A percentile compares a stretch with the other conserved stretches of the same genome.
Conservation (phyloP, 2,329 filamentous ascomycete species). For the Penicillium sp. region DNA sequence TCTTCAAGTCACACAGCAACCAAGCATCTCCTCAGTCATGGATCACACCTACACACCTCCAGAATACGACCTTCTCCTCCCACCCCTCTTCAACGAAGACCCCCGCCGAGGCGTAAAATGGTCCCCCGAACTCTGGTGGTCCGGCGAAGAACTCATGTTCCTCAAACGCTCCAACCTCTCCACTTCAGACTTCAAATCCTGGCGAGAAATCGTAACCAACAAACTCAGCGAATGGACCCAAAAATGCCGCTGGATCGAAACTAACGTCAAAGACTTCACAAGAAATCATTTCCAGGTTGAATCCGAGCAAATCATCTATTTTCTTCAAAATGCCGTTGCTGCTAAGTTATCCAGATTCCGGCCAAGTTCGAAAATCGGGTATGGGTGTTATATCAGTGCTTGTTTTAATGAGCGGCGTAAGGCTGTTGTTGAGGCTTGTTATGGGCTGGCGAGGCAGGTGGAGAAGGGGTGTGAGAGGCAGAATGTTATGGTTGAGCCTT, state of each 20-base stretch:
- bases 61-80: background rate
- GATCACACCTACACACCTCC: background rate
- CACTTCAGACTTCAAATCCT: background rate
- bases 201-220: background rate
- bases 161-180: background rate
- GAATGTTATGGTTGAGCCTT: background rate
- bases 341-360: background rate
- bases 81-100: background rate
- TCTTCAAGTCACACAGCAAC: background rate
- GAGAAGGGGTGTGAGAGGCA: background rate
- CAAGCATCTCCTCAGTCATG: background rate
- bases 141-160: background rate
- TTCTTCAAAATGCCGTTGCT: background rate
- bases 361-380: background rate
- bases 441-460: background rate
- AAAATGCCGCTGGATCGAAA: constrained; percentile 1
- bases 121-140: background rate
- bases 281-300: background rate
- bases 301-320: background rate
- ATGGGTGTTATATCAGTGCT: background rate
- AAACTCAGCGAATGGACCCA: background rate
- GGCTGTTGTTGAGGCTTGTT: background rate
- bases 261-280: background rate
- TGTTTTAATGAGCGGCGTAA: background rate
- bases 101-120: background rate